Evolutionary conservation across 306 rosid genomes (phyloP).

Genomic region (Prunus davidiana): DNA sequence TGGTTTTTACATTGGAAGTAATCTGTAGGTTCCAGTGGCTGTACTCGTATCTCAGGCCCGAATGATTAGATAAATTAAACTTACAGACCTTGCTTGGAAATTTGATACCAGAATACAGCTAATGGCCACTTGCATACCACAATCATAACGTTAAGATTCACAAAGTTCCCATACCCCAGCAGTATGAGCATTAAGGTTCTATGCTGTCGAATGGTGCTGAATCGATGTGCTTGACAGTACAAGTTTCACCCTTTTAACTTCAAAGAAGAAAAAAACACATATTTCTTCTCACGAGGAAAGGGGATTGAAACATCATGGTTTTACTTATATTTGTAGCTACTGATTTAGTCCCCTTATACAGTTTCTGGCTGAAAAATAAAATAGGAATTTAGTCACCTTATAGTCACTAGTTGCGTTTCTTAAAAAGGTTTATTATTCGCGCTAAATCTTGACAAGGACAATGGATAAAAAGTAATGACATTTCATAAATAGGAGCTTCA

Average conservation of each 20-base stretch:
- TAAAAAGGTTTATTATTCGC: neutral
- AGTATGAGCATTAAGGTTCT: neutral
- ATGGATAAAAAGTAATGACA: neutral
- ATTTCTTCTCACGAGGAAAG: neutral
- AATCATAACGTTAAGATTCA: neutral
- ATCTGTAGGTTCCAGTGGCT: neutral
- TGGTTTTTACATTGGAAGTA: neutral
- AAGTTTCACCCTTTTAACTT: neutral
- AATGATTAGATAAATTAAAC: neutral
- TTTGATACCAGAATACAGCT: neutral
- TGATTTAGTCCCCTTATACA: no score
- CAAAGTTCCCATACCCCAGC: neutral
- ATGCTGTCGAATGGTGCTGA: neutral
- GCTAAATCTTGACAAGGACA: neutral
- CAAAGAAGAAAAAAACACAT: no score
- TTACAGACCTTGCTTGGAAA: neutral
- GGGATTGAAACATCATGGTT: neutral
- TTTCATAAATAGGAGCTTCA: conserved; percentile 32
- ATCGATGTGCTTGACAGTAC: neutral
- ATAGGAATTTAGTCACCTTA: neutral
- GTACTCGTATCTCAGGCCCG: neutral
- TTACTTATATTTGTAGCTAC: neutral
- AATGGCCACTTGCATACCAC: neutral
- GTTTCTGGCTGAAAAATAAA: no score
- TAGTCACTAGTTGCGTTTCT: neutral